A percentile compares a stretch with the other conserved stretches of the same genome.
Conservation (phyloP, 2,329 filamentous ascomycete genomes). For the Teratosphaeria zuluensis region DNA sequence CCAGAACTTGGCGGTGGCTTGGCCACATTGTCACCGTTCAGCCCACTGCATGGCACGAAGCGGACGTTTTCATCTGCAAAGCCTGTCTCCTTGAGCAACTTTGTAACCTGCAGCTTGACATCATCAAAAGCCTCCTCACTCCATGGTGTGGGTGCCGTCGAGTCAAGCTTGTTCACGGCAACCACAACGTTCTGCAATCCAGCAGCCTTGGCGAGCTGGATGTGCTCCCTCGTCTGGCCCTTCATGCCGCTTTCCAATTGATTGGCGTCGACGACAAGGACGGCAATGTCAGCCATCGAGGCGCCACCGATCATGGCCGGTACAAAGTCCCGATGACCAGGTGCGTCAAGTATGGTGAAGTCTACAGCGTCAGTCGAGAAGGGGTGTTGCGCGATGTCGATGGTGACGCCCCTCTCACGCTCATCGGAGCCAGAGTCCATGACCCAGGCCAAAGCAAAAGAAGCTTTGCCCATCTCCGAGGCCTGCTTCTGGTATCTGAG, state of each 20-base stretch:
- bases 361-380: slow-evolving; percentile 81
- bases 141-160: slow-evolving; percentile 55
- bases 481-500: slow-evolving; percentile 55
- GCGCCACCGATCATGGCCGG: slow-evolving; percentile 98
- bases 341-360: slow-evolving; percentile 92
- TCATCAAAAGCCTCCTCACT: slow-evolving; percentile 72
- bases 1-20: slow-evolving; percentile 40
- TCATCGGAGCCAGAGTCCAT: slow-evolving; percentile 89
- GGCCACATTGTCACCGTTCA: slow-evolving; percentile 79
- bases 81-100: slow-evolving; percentile 72
- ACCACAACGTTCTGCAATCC: slow-evolving; percentile 82
- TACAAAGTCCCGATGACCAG: slow-evolving; percentile 90
- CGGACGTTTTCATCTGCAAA: slow-evolving; percentile 73
- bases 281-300: slow-evolving; percentile 89
- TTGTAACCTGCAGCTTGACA: slow-evolving; percentile 71
- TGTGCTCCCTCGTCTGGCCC: slow-evolving; percentile 91
- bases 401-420: slow-evolving; percentile 80
- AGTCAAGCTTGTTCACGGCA: slow-evolving; percentile 92
- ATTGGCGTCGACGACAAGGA: slow-evolving; percentile 88
- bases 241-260: slow-evolving; percentile 90
- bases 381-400: slow-evolving; percentile 89
- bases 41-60: slow-evolving; percentile 82
- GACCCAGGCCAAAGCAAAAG: slow-evolving; percentile 94
- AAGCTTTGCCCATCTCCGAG: slow-evolving; percentile 83
- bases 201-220: slow-evolving; percentile 78